These are phyloP conservation scores for Trametes meyenii DNA, from an alignment of 768 basidiomycete species.

Conservation along the genomic window DNA sequence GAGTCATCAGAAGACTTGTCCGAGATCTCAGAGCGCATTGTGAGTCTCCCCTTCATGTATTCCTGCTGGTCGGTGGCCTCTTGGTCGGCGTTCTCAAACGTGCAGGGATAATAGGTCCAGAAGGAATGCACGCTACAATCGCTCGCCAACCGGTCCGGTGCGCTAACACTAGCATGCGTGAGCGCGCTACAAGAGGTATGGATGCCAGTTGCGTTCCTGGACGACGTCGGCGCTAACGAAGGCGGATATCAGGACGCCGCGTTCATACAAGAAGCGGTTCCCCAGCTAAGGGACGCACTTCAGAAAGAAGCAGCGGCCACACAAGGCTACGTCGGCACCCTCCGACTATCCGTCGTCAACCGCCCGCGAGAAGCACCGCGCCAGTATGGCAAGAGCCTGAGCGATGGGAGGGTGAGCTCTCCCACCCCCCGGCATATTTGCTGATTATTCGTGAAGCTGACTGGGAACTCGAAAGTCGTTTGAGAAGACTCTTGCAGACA, in stretches of 20 bases:
- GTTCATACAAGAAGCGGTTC: slow-evolving; percentile 5
- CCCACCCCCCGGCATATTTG: background rate
- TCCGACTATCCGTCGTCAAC: slow-evolving; percentile 20
- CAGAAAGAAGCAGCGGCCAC: slow-evolving; percentile 2
- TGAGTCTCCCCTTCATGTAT: background rate
- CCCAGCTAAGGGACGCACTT: slow-evolving; percentile 6
- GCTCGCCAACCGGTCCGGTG: slow-evolving; percentile 6
- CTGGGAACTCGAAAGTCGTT: background rate
- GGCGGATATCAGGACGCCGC: background rate
- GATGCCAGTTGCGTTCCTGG: too few species aligned
- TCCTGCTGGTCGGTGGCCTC: too few species aligned
- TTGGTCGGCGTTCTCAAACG: background rate
- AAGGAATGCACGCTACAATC: slow-evolving; percentile 19
- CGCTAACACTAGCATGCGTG: slow-evolving; percentile 11
- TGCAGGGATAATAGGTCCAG: background rate
- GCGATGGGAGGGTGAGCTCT: slow-evolving; percentile 7
- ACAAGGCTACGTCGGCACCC: slow-evolving; percentile 19
- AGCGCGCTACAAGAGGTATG: slow-evolving; percentile 11
- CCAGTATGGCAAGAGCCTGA: background rate
- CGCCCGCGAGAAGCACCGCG: background rate
- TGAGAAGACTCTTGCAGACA: background rate
- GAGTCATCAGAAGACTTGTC: background rate
- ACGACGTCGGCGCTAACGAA: background rate
- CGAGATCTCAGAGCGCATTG: slow-evolving; percentile 3
- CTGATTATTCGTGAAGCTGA: background rate